These are phyloP conservation scores for Chaetomiaceae sp. DNA, from an alignment of 2,329 filamentous ascomycete genomes.

Conservation along the genomic window DNA sequence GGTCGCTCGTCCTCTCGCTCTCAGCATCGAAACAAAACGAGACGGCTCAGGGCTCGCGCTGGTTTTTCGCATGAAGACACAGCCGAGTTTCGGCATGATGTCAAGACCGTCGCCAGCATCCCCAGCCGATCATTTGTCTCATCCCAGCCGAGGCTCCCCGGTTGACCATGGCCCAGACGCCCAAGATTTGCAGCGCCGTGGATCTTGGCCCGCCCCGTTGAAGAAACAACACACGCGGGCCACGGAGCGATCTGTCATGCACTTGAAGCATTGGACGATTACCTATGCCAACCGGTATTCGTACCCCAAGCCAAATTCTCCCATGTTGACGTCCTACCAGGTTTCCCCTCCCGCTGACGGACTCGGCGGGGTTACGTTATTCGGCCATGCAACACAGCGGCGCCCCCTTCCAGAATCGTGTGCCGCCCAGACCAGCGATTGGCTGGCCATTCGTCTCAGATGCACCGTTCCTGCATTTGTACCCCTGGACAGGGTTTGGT, in stretches of 20 bases:
- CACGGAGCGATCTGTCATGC: slow-evolving; percentile 6
- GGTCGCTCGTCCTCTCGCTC: not conserved
- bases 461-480: slow-evolving; percentile 18
- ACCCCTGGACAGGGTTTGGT: slow-evolving; percentile 14
- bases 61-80: slow-evolving; percentile 8
- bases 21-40: slow-evolving; percentile 14
- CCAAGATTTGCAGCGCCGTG: slow-evolving; percentile 9
- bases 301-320: no score
- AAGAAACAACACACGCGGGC: slow-evolving; percentile 6
- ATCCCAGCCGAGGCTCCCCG: slow-evolving; percentile 14
- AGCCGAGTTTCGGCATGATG: slow-evolving; percentile 10
- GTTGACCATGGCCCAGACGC: slow-evolving; percentile 1
- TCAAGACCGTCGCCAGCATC: not conserved
- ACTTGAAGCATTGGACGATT: not conserved
- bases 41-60: slow-evolving; percentile 4
- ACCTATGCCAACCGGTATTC: not conserved
- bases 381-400: not conserved
- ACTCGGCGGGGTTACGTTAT: no score
- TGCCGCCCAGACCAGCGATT: slow-evolving; percentile 13
- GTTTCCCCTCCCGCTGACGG: no score
- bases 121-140: slow-evolving; percentile 18
- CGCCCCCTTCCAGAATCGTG: slow-evolving; percentile 18
- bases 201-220: slow-evolving; percentile 10
- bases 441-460: slow-evolving; percentile 21
- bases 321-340: no score